Base-by-base conservation (phyloP, 192 early-diverging fungal species). In the Backusella australiensis region DNA sequence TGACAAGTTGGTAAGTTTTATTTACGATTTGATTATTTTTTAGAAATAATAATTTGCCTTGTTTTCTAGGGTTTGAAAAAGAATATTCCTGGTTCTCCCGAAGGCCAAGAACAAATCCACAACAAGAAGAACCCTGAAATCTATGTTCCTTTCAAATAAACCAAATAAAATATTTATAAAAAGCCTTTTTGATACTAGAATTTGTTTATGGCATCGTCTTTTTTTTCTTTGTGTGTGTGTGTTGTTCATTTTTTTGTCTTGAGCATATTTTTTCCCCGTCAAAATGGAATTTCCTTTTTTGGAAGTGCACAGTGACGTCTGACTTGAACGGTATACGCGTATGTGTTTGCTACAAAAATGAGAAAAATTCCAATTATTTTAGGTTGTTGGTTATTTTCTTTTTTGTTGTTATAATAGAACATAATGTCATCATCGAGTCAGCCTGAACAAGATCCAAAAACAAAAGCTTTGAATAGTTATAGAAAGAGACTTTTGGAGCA, bases 401-500 rank as follows among this genome's bases (percentile, higher is more conserved):
- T 49, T 14, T 70, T 70, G 34, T 69, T 38, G 26, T 69, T 11
- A 2, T n/a, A 52, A 26, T 59, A 21, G 4, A 44, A 36, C 39
- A 69, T 69, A 41, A 72, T 32, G 42, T 81, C 81, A 80, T 80
- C 76, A 71, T 76, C 74, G 29, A 46, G 76, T 36, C 70, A 77
- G 12, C 74, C 85, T 71, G 74, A 72, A 26, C 38, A 68, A 21
- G 95, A 95, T 81, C 88, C 91, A 32, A 89, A 96, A 74, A 81
- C 89, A 56, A 94, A 92, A 79, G 96, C 93, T 19, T 88, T 98
- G 59, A 84, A 83, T 76, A 90, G 87, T 81, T 99, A 99, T 85
- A 89, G 94, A 72, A 94, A 90, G 76, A 91, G 91, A 79, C 86
- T 99, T 42, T 83, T 97, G 75, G 96, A 97, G 79, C 97, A 98